These are phyloP conservation scores for Triticum dicoccoides DNA, from an alignment of 176 grass and related monocot genomes.

Conservation along the genomic window DNA sequence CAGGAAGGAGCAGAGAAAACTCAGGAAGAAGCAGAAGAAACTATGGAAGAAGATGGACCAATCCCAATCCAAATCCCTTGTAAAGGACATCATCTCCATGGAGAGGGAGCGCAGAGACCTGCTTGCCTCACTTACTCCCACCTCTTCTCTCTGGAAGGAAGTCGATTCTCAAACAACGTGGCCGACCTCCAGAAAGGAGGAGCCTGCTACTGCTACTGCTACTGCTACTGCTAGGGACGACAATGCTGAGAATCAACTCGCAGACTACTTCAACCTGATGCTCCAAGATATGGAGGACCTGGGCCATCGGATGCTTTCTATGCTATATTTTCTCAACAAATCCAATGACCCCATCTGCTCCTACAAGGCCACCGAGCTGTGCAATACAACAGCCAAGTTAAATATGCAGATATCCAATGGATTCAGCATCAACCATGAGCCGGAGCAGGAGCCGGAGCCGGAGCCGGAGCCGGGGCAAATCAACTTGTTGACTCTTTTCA, in stretches of 20 bases:
- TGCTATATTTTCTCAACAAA: neutral
- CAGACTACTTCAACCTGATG: neutral
- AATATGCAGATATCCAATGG: neutral
- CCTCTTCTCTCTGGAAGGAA: neutral
- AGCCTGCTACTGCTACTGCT: no score
- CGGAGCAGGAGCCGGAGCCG: no score
- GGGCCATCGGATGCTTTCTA: neutral
- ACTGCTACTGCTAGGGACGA: no score
- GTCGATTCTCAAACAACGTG: neutral
- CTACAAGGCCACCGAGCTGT: neutral
- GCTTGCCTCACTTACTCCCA: neutral
- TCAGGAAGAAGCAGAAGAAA: no score
- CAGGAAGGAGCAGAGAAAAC: no score
- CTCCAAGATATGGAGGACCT: neutral
- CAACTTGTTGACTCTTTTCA: neutral
- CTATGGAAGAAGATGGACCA: no score
- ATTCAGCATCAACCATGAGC: neutral
- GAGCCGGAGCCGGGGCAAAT: neutral
- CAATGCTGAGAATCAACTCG: neutral
- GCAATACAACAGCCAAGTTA: neutral
- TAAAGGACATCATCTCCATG: neutral
- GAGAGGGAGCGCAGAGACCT: neutral
- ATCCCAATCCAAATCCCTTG: no score
- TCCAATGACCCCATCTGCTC: neutral
- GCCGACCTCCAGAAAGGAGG: neutral